Conservation (phyloP, 345 rosid species). For the Hypericum perforatum region DNA sequence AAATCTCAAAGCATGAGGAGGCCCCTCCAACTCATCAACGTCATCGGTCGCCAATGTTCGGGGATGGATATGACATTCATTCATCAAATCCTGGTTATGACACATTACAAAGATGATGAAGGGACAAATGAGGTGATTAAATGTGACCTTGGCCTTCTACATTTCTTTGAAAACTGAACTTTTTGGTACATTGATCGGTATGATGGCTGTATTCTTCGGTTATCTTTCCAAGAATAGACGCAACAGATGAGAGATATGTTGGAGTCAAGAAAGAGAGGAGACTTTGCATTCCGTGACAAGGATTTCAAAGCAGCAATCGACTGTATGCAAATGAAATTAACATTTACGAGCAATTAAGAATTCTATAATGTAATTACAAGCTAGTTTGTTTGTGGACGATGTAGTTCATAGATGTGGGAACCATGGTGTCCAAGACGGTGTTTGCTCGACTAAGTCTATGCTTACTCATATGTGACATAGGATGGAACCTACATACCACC, state of each 20-base stretch:
- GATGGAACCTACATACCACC: too few relatives aligned
- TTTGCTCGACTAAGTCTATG: conserved; percentile 90
- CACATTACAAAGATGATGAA: conserved; percentile 94
- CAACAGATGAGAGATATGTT: conserved; percentile 96
- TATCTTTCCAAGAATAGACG: conserved; percentile 97
- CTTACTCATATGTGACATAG: conserved; percentile 74
- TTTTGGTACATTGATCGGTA: conserved; percentile 14
- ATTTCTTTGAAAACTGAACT: background rate
- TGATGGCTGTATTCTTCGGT: conserved; percentile 32
- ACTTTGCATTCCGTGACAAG: conserved; percentile 84
- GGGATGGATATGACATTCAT: conserved; percentile 94
- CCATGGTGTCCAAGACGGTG: conserved; percentile 87
- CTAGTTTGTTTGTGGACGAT: conserved; percentile 1
- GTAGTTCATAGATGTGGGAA: conserved; percentile 84
- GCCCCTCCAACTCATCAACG: conserved; percentile 57
- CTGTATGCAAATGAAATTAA: conserved; percentile 22
- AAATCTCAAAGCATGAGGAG: conserved; percentile 59
- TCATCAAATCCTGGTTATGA: conserved; percentile 74
- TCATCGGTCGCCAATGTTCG: conserved; percentile 76
- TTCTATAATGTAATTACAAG: background rate
- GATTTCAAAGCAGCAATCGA: conserved; percentile 88
- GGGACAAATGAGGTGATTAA: conserved; percentile 69
- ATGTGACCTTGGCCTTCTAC: background rate
- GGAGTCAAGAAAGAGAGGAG: conserved; percentile 90
- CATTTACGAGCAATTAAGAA: background rate